Conservation (phyloP, 2,329 filamentous ascomycete genomes). For the Chaetomium globosum region DNA sequence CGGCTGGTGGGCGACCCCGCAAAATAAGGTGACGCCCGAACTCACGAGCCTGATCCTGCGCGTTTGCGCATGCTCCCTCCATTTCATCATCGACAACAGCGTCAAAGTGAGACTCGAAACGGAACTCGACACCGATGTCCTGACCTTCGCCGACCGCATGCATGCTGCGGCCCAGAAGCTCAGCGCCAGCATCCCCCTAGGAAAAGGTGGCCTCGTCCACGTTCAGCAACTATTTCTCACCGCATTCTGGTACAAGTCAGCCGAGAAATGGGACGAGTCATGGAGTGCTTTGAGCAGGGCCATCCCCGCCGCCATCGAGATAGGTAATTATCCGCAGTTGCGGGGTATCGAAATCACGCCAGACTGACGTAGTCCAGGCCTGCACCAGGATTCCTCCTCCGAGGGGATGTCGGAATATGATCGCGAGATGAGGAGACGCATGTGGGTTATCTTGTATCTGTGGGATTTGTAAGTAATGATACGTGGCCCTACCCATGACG, state of each 20-base stretch:
- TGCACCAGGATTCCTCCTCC: conserved; percentile 46
- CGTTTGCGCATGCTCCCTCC: conserved; percentile 50
- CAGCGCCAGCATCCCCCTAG: conserved; percentile 47
- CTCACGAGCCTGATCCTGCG: conserved; percentile 52
- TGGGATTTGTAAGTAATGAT: conserved; percentile 52
- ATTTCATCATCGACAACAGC: conserved; percentile 44
- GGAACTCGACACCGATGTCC: conserved; percentile 47
- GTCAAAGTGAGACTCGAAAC: conserved; percentile 48
- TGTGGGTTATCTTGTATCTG: conserved; percentile 51
- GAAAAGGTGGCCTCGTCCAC: conserved; percentile 48
- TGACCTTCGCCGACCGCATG: conserved; percentile 47
- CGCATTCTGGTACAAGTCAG: conserved; percentile 51
- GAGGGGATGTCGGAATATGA: conserved; percentile 49
- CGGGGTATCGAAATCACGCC: neutral
- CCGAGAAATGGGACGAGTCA: conserved; percentile 51
- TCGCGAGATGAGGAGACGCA: conserved; percentile 49
- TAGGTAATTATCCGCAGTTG: conserved; percentile 41
- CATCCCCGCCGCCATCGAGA: conserved; percentile 53
- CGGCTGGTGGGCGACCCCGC: conserved; percentile 49
- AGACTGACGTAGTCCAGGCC: conserved; percentile 37
- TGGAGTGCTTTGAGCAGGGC: conserved; percentile 51
- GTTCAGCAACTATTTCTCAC: conserved; percentile 55
- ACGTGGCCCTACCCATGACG: neutral
- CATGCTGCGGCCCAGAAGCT: conserved; percentile 49
- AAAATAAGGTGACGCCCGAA: conserved; percentile 44